These are phyloP conservation scores for Populus euphratica DNA, from an alignment of 345 rosid species.

Conservation along the genomic window DNA sequence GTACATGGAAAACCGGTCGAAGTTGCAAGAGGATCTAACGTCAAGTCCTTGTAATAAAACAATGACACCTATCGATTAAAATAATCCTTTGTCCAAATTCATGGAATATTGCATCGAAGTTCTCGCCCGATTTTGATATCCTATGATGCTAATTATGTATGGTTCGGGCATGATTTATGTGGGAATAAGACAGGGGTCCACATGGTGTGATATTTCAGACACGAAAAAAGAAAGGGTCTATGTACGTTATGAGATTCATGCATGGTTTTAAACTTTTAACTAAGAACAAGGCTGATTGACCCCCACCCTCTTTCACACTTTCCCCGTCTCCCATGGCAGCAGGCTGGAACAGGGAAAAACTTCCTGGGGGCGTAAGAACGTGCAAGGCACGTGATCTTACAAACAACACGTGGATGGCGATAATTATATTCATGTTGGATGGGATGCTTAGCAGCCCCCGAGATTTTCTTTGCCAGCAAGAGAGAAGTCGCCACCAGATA, in stretches of 20 bases:
- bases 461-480: too few relatives aligned
- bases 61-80: not conserved
- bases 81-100: not conserved
- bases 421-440: too few relatives aligned
- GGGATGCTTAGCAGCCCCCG: too few relatives aligned
- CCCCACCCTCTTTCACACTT: not conserved
- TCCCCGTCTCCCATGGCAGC: not conserved
- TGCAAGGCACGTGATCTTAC: slow-evolving; percentile 1
- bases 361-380: not conserved
- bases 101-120: not conserved
- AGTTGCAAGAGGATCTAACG: slow-evolving; percentile 24
- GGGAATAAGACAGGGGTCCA: slow-evolving; percentile 1
- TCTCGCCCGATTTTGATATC: too few relatives aligned
- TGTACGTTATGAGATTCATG: slow-evolving; percentile 29
- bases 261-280: slow-evolving; percentile 21
- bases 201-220: not conserved
- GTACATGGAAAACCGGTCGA: slow-evolving; percentile 8
- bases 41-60: slow-evolving; percentile 18
- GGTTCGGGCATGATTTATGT: not conserved
- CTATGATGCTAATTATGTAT: too few relatives aligned
- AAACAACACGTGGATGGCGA: not conserved
- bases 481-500: too few relatives aligned
- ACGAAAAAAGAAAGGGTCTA: not conserved
- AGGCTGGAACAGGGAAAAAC: not conserved
- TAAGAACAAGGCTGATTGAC: not conserved